Conservation (phyloP, 2,329 filamentous ascomycete genomes). For the Blastomyces gilchristii region DNA sequence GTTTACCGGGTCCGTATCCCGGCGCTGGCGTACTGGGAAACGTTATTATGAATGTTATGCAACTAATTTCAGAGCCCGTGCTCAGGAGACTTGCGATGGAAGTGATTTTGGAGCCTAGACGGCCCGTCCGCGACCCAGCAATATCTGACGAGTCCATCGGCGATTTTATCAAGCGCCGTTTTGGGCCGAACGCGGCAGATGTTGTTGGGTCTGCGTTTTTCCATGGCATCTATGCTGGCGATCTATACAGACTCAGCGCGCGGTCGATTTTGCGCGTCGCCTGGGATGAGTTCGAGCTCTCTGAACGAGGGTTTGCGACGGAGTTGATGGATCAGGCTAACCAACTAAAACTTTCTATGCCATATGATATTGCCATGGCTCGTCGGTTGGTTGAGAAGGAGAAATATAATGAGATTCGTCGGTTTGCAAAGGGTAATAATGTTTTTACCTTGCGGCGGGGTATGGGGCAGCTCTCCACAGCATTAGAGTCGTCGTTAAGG, state of each 20-base stretch:
- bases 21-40: constrained; percentile 17
- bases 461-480: constrained; percentile 51
- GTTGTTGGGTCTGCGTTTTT: constrained; percentile 56
- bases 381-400: constrained; percentile 12
- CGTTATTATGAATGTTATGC: constrained; percentile 24
- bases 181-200: constrained; percentile 46
- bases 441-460: constrained; percentile 43
- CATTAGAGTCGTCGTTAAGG: constrained; percentile 43
- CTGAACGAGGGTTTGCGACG: constrained; percentile 13
- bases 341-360: neutral
- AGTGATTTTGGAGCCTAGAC: constrained; percentile 23
- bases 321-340: constrained; percentile 24
- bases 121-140: constrained; percentile 18
- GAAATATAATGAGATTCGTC: constrained; percentile 15
- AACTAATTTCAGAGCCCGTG: constrained; percentile 43
- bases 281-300: constrained; percentile 9
- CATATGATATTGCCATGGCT: neutral
- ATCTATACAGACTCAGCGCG: constrained; percentile 70
- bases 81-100: constrained; percentile 20
- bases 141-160: constrained; percentile 59
- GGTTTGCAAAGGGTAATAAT: constrained; percentile 21
- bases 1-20: constrained; percentile 42
- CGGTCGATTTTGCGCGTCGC: constrained; percentile 40
- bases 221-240: constrained; percentile 69
- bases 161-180: constrained; percentile 37